Evolutionary conservation across 768 basidiomycete genomes (phyloP).

Genomic region (Crepidotus variabilis): DNA sequence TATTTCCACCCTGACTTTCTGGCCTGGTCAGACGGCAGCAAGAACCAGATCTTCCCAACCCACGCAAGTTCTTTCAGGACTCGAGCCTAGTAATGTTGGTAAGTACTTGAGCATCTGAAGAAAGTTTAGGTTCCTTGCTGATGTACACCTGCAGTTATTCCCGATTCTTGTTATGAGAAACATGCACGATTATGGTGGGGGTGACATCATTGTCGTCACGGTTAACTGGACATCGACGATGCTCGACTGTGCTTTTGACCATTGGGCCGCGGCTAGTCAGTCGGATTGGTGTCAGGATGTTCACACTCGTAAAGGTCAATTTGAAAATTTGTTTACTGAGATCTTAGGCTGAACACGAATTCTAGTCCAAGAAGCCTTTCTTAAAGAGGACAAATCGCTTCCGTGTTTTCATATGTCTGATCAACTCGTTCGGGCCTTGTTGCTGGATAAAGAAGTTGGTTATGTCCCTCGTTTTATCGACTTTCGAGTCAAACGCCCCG

Average conservation of each 20-base stretch:
- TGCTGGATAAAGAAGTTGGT: conserved; percentile 13
- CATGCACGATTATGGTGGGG: conserved; percentile 24
- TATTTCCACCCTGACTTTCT: conserved; percentile 14
- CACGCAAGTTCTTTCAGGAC: conserved; percentile 1
- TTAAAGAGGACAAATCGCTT: background rate
- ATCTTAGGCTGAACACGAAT: background rate
- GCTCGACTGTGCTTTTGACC: conserved; percentile 18
- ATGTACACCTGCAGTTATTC: conserved; percentile 13
- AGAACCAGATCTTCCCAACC: background rate
- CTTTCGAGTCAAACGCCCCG: conserved; percentile 3
- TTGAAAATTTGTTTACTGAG: background rate
- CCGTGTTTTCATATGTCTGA: conserved; percentile 19
- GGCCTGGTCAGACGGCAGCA: conserved; percentile 12
- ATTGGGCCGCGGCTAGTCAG: conserved; percentile 22
- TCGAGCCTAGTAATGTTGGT: conserved; percentile 1
- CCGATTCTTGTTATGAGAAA: conserved; percentile 21
- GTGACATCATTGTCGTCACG: conserved; percentile 20
- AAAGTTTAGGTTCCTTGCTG: background rate
- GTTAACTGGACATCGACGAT: conserved; percentile 16
- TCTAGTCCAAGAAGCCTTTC: conserved; percentile 8
- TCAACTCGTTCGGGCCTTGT: conserved; percentile 17
- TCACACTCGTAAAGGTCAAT: conserved; percentile 12
- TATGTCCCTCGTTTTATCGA: conserved; percentile 18
- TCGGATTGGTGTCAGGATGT: conserved; percentile 14
- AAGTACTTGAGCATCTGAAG: conserved; percentile 3